Evolutionary conservation across 2,329 filamentous ascomycete species (phyloP).

Genomic region (Calonectria pseudoreteaudii): DNA sequence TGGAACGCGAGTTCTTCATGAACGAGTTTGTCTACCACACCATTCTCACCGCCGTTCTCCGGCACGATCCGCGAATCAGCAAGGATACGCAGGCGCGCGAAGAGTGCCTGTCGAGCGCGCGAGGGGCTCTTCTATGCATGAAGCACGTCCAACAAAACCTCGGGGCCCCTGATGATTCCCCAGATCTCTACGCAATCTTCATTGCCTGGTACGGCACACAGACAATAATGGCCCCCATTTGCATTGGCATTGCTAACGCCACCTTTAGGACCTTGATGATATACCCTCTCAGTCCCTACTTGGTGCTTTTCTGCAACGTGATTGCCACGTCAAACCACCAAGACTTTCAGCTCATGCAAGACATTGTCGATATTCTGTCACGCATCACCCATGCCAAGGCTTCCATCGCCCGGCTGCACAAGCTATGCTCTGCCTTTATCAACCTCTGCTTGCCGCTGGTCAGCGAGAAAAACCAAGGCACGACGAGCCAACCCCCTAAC

Average conservation of each 20-base stretch:
- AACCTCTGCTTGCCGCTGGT: neutral
- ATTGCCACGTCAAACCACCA: neutral
- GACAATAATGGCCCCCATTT: too few relatives aligned
- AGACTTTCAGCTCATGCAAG: neutral
- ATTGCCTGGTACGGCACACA: neutral
- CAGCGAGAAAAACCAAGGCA: neutral
- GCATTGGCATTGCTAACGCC: neutral
- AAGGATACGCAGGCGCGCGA: neutral
- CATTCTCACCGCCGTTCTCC: neutral
- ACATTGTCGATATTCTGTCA: neutral
- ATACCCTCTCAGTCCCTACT: neutral
- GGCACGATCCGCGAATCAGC: neutral
- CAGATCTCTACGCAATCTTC: neutral
- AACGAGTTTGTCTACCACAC: neutral
- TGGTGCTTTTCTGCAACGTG: neutral
- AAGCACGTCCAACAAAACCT: neutral
- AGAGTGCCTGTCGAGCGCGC: neutral
- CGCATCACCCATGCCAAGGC: neutral
- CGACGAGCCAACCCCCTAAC: neutral
- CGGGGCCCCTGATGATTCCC: neutral
- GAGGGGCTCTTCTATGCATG: neutral
- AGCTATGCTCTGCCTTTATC: neutral
- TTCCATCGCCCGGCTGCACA: neutral
- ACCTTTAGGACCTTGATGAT: neutral
- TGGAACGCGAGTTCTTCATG: neutral